Evolutionary conservation across 805 yeast genomes (phyloP), one percentile per base, ranked within the genome.

Genomic region (Debaryomyces maramus): DNA sequence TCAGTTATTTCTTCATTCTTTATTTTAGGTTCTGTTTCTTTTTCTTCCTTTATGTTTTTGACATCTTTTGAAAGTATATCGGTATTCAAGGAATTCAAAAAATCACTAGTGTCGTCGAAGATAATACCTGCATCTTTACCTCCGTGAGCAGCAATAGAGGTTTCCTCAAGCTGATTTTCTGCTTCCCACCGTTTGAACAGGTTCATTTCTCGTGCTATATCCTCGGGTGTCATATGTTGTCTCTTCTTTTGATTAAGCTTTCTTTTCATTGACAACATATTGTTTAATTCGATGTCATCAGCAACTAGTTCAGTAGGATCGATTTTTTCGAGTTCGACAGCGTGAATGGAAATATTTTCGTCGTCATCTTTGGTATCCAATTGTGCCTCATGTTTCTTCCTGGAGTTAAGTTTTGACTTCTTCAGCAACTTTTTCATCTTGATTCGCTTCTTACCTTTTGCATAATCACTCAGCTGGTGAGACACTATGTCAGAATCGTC

Each of bases 341-440:
- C 53, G 23, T 56, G 51, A 10, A 70, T 53, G 4, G 29, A 10
- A 2, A 3, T n/a, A 13, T 22, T 33, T 6, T 61, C 62, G 13
- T 41, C 44, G 34, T 59, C 60, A 5, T 33, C 29, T 16, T 31
- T 34, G 3, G 38, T 6, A 9, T 34, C 36, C 5, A 13, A 24
- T 18, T 48, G 54, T 24, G 63, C 61, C 3, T 31, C 42, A 6
- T 40, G 63, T 70, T 28, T 59, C 43, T 36, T 56, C 55, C 48
- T 36, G 22, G 17, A 24, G 51, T 67, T 62, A 59, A 62, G 58
- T 49, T 67, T 56, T 28, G 60, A 60, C 17, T 65, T 66, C 47
- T 72, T 70, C 41, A 70, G 67, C 1, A 70, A 51, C 48, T 74
- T 73, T 44, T 67, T 72, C 62, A 71, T 66, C 43, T 67, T 65